These are phyloP conservation scores for Amauroascus verrucosus DNA, from an alignment of 2,329 filamentous ascomycete genomes.

Conservation along the genomic window DNA sequence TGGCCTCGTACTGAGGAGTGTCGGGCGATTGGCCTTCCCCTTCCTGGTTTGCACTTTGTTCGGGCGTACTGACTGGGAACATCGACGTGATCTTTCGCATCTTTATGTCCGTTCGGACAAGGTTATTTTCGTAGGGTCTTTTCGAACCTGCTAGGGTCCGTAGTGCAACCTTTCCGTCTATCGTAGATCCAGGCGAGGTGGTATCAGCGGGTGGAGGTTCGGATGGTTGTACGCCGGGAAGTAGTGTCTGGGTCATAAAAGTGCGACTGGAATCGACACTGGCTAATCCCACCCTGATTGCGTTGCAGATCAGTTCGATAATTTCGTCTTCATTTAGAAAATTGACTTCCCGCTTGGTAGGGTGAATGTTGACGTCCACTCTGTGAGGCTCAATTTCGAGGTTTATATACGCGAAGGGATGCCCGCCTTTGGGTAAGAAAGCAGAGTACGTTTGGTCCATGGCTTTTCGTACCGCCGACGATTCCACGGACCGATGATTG, in stretches of 20 bases:
- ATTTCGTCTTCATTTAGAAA: slow-evolving; percentile 98
- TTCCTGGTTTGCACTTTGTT: slow-evolving; percentile 22
- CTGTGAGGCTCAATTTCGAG: slow-evolving; percentile 84
- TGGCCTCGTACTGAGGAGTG: slow-evolving; percentile 54
- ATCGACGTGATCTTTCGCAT: slow-evolving; percentile 94
- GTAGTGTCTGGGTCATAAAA: slow-evolving; percentile 84
- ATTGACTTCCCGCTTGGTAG: slow-evolving; percentile 92
- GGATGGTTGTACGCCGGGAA: slow-evolving; percentile 50
- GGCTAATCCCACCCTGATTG: slow-evolving; percentile 66
- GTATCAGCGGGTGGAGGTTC: slow-evolving; percentile 20
- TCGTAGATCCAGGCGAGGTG: neutral
- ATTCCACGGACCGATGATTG: slow-evolving; percentile 91
- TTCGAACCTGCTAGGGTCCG: slow-evolving; percentile 32
- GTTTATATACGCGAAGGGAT: slow-evolving; percentile 87
- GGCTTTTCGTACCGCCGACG: slow-evolving; percentile 73
- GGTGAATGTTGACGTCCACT: slow-evolving; percentile 95
- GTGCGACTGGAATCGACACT: slow-evolving; percentile 88
- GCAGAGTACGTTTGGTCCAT: slow-evolving; percentile 79
- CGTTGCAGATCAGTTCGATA: slow-evolving; percentile 70
- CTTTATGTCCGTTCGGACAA: slow-evolving; percentile 81
- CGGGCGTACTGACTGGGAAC: slow-evolving; percentile 53
- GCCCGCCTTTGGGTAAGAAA: slow-evolving; percentile 86
- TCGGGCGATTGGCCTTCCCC: slow-evolving; percentile 27
- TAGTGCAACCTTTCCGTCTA: slow-evolving; percentile 27
- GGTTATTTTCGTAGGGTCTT: slow-evolving; percentile 69